These are phyloP conservation scores for Fagus crenata DNA, from an alignment of 306 rosid species.

Conservation along the genomic window DNA sequence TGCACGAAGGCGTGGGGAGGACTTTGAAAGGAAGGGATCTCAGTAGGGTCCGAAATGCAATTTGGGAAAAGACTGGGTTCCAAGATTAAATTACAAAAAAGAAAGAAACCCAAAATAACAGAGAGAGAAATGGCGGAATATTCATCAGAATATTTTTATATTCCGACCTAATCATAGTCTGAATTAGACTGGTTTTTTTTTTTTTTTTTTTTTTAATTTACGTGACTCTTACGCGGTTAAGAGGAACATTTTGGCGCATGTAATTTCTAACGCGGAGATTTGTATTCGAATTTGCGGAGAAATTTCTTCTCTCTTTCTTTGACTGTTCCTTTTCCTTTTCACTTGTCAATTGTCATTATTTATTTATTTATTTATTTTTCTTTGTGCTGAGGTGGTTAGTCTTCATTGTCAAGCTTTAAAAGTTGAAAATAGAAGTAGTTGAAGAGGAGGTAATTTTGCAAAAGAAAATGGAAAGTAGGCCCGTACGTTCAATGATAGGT, in stretches of 20 bases:
- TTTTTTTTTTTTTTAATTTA: background rate
- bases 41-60: slow-evolving; percentile 75
- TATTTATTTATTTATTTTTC: too few relatives aligned
- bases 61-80: slow-evolving; percentile 91
- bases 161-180: background rate
- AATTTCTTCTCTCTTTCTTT: background rate
- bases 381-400: background rate
- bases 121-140: slow-evolving; percentile 23
- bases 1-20: slow-evolving; percentile 89
- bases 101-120: background rate
- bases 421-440: slow-evolving; percentile 1
- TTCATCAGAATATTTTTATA: slow-evolving; percentile 8
- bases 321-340: background rate
- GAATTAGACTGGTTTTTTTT: background rate
- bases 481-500: slow-evolving; percentile 47
- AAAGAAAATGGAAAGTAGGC: background rate
- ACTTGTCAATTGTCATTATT: background rate
- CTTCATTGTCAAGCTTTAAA: background rate
- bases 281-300: slow-evolving; percentile 15
- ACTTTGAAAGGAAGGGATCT: slow-evolving; percentile 92
- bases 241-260: slow-evolving; percentile 17
- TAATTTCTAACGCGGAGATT: slow-evolving; percentile 27
- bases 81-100: slow-evolving; percentile 42
- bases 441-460: background rate
- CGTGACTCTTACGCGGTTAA: background rate